phyloP scores from a whole-genome alignment of 371 early-diverging fungal genomes.

The Mucor sp. region DNA sequence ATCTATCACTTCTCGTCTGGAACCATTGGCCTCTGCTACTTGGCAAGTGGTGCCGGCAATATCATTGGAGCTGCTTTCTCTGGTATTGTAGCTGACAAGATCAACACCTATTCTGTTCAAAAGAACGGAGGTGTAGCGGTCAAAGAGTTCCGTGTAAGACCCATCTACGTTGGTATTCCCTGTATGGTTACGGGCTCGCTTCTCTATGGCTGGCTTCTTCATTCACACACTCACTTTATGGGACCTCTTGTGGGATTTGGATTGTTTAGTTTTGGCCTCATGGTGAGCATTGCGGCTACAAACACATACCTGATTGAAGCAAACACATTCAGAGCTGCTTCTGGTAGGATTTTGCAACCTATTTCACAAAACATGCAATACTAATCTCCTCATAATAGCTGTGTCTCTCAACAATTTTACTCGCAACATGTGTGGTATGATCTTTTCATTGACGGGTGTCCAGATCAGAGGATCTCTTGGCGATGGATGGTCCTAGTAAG shows the following conservation, averaged over 20 bases:
- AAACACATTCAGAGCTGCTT: conserved; percentile 27
- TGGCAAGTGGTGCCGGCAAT: conserved; percentile 52
- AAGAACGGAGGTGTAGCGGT: conserved; percentile 16
- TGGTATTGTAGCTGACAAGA: conserved; percentile 31
- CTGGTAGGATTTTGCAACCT: conserved; percentile 18
- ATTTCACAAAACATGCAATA: too few relatives aligned
- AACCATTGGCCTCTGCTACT: conserved; percentile 45
- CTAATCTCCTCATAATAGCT: conserved; percentile 2
- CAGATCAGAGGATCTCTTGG: conserved; percentile 23
- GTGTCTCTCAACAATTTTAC: conserved; percentile 31
- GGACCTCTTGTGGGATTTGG: conserved; percentile 28
- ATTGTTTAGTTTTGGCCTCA: conserved; percentile 22
- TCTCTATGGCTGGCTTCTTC: conserved; percentile 40
- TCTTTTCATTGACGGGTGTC: conserved; percentile 31
- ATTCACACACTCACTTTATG: conserved; percentile 25
- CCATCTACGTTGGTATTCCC: conserved; percentile 21
- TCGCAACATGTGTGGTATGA: conserved; percentile 33
- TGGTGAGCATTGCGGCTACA: conserved; percentile 28
- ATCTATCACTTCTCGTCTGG: conserved; percentile 47
- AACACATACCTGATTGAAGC: conserved; percentile 35
- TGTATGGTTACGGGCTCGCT: conserved; percentile 24
- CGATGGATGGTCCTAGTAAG: conserved; percentile 44
- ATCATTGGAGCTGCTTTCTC: conserved; percentile 38
- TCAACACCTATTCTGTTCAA: conserved; percentile 12
- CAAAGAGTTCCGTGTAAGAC: conserved; percentile 20